These are phyloP conservation scores for Capsicum rhomboideum DNA, from an alignment of 257 asterid species.

Conservation along the genomic window DNA sequence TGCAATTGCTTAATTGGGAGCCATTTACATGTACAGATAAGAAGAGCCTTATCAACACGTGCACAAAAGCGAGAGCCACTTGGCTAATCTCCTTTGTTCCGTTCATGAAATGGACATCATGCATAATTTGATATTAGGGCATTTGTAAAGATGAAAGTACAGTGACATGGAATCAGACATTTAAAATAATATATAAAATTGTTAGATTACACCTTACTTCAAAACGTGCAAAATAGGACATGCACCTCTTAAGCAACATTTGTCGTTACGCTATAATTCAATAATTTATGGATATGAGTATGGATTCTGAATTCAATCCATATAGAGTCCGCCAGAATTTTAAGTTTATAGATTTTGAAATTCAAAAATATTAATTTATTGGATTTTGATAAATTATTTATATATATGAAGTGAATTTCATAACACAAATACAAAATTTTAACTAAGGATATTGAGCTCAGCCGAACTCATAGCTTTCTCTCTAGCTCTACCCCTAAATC, in stretches of 20 bases:
- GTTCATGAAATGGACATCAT: background rate
- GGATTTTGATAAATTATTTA: no score
- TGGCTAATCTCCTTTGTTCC: background rate
- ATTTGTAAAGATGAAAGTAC: no score
- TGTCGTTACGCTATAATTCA: background rate
- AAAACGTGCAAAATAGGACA: background rate
- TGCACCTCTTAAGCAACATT: background rate
- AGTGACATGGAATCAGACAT: background rate
- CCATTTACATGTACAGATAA: slow-evolving; percentile 28
- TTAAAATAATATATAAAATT: no score
- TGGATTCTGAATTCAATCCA: background rate
- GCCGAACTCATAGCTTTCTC: no score
- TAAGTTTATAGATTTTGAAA: background rate
- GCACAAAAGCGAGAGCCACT: background rate
- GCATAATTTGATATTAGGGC: background rate
- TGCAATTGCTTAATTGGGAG: slow-evolving; percentile 1
- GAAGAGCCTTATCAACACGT: slow-evolving; percentile 27
- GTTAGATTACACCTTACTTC: no score
- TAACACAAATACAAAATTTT: background rate
- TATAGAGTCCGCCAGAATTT: background rate
- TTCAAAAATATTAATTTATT: no score
- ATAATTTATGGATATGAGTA: background rate
- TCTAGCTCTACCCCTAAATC: background rate
- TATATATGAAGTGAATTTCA: background rate
- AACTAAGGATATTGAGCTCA: background rate